Percentiles rank a stretch among this genome's conserved stretches.
Evolutionary conservation across 768 basidiomycete species (phyloP).

Genomic region (Suillus weaverae): DNA sequence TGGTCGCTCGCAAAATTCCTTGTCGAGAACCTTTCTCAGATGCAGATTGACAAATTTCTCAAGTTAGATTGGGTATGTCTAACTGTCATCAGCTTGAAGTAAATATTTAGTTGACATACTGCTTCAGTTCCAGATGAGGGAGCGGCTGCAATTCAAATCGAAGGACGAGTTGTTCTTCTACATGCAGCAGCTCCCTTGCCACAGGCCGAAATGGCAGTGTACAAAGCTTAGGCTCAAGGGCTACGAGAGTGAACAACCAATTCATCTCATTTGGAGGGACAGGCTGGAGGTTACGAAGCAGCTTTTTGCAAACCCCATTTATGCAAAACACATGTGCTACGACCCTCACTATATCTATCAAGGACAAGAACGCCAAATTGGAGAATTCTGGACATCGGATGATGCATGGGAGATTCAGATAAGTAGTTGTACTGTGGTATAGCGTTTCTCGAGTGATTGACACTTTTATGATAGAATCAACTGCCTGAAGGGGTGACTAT

Average conservation of each 20-base stretch:
- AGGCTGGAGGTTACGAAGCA: background rate
- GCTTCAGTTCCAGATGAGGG: background rate
- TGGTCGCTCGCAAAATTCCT: conserved; percentile 34
- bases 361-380: no score
- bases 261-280: background rate
- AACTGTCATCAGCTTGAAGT: background rate
- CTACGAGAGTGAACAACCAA: background rate
- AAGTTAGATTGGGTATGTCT: conserved; percentile 23
- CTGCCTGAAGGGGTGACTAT: no score
- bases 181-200: background rate
- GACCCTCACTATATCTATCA: no score
- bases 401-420: no score
- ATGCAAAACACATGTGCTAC: no score
- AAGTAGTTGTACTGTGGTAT: no score
- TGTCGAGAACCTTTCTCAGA: conserved; percentile 19
- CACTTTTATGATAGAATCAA: no score
- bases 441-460: no score
- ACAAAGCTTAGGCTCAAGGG: background rate
- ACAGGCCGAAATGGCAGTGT: background rate
- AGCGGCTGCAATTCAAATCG: background rate
- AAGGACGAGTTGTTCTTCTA: background rate
- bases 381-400: no score
- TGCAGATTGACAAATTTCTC: conserved; percentile 29
- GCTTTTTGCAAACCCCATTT: no score
- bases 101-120: background rate